phyloP scores from a whole-genome alignment of 768 basidiomycete genomes.

The Gautieria morchelliformis region DNA sequence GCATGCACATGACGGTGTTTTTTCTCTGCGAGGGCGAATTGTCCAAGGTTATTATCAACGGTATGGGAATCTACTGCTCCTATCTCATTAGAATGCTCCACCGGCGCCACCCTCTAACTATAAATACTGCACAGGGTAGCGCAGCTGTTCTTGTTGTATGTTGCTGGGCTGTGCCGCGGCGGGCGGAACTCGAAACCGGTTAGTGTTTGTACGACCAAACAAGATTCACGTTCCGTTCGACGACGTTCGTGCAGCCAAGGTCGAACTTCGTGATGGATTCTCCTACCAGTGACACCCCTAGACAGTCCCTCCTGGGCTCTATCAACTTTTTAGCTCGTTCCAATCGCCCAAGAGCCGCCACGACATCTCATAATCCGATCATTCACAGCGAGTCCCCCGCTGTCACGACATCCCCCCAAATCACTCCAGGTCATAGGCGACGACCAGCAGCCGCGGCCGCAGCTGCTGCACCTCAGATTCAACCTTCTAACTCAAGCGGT shows the following conservation, averaged over 20 bases:
- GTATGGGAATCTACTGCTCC: too few relatives aligned
- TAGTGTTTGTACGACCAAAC: slow-evolving; percentile 2
- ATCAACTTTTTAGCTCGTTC: slow-evolving; percentile 57
- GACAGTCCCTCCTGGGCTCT: slow-evolving; percentile 62
- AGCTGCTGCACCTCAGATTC: slow-evolving; percentile 21
- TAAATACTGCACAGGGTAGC: too few relatives aligned
- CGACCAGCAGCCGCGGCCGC: slow-evolving; percentile 25
- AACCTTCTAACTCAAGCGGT: slow-evolving; percentile 21
- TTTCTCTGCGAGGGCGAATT: too few relatives aligned
- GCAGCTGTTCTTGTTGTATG: too few relatives aligned
- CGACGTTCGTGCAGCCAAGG: background rate
- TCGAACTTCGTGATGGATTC: slow-evolving; percentile 4
- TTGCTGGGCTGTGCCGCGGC: too few relatives aligned
- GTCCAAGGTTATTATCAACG: too few relatives aligned
- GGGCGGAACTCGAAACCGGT: too few relatives aligned
- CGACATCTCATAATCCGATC: slow-evolving; percentile 28
- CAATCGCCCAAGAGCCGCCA: slow-evolving; percentile 50
- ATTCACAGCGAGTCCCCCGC: slow-evolving; percentile 21
- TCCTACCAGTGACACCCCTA: slow-evolving; percentile 6
- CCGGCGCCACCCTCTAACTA: too few relatives aligned
- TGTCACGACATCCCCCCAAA: slow-evolving; percentile 19
- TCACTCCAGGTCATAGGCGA: slow-evolving; percentile 27
- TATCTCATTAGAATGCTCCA: too few relatives aligned
- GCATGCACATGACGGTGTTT: too few relatives aligned
- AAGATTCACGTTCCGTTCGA: background rate